Percentiles rank a stretch among this genome's conserved stretches.
These are phyloP conservation scores for Arachnopeziza araneosa DNA, from an alignment of 2,329 filamentous ascomycete genomes.

Conservation along the genomic window DNA sequence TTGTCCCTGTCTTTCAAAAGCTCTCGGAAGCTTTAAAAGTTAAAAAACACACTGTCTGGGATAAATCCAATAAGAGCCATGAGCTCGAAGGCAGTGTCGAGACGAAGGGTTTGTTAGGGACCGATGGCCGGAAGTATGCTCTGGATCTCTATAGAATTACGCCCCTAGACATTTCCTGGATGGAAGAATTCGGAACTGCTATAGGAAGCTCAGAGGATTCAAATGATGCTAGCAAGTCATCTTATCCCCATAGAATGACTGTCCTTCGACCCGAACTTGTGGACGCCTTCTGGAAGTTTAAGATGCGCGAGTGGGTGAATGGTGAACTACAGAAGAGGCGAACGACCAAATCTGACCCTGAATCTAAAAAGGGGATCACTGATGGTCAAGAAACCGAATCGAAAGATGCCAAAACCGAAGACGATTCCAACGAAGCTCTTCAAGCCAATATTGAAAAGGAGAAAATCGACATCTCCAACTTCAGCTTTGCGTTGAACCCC, in stretches of 20 bases:
- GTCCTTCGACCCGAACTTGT: constrained; percentile 87
- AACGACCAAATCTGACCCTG: constrained; percentile 33
- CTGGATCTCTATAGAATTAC: constrained; percentile 93
- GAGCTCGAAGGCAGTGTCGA: constrained; percentile 94
- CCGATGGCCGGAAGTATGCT: constrained; percentile 95
- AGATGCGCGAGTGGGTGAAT: constrained; percentile 85
- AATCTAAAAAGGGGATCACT: constrained; percentile 27
- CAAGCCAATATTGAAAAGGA: constrained; percentile 30
- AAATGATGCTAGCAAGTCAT: constrained; percentile 20
- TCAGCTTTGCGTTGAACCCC: constrained; percentile 85
- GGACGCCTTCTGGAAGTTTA: constrained; percentile 75
- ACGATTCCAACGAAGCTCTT: constrained; percentile 18
- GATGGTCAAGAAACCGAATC: constrained; percentile 20
- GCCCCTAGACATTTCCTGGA: constrained; percentile 83
- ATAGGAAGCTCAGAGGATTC: constrained; percentile 31
- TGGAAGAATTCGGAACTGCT: constrained; percentile 66
- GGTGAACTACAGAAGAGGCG: constrained; percentile 65
- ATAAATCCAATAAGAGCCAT: constrained; percentile 86
- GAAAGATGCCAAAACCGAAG: constrained; percentile 27
- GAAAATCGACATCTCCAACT: constrained; percentile 79
- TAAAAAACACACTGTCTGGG: constrained; percentile 95
- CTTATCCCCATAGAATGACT: constrained; percentile 93
- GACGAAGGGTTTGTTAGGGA: constrained; percentile 95
- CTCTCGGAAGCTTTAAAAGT: constrained; percentile 85
- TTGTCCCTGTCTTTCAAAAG: constrained; percentile 78